Base-by-base conservation (phyloP, 1,139 yeast genomes). In the Nakaseomyces uthaithaninus region DNA sequence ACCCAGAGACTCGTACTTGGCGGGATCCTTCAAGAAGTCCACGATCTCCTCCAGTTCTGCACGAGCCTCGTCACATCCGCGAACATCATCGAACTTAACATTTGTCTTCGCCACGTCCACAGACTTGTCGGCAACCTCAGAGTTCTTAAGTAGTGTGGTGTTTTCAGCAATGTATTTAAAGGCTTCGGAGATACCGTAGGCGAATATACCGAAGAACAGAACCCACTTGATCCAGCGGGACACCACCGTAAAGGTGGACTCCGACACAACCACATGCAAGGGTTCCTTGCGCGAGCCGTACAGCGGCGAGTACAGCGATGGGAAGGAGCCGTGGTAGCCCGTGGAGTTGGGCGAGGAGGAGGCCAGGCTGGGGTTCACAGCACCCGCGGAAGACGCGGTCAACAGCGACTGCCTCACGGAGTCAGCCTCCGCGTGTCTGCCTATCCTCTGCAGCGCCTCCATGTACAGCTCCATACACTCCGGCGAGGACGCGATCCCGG, bases 51-150 rank as follows among this genome's bases (percentile, higher is more conserved):
- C 95, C 48, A 91, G 72, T 64, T 93, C 98, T 4, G 94, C 89
- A 57, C 96, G 78, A 11, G 99, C 98, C 66, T 93, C 99, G 62
- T 93, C 99, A 49, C 93, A 94, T 39, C 99, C 99, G 58, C 91
- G 85, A 27, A 93, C 97, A 60, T 93, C 99, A 36, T 77, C 74
- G 61, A 93, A 93, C 57, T 78, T 78, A 36, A 89, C 97, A 31
- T 85, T 84, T 9, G 94, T 83, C 58, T 85, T 85, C 23, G 83
- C 74, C 36, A 86, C 91, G 55, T 91, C 95, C 38, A 81, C 80
- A 4, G 85, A 72, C 57, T 80, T 79, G 53, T 83, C 94, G 18
- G 78, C 75, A 3, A 78, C 80, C 45, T 81, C 85, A 16, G 84
- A 67, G 48, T 81, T 80, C 55, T 84, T 86, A 65, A 87, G 72